Evolutionary conservation across 2,329 filamentous ascomycete species (phyloP), one percentile per base, ranked within the genome.

Genomic region (Pestalotiopsis sp.): DNA sequence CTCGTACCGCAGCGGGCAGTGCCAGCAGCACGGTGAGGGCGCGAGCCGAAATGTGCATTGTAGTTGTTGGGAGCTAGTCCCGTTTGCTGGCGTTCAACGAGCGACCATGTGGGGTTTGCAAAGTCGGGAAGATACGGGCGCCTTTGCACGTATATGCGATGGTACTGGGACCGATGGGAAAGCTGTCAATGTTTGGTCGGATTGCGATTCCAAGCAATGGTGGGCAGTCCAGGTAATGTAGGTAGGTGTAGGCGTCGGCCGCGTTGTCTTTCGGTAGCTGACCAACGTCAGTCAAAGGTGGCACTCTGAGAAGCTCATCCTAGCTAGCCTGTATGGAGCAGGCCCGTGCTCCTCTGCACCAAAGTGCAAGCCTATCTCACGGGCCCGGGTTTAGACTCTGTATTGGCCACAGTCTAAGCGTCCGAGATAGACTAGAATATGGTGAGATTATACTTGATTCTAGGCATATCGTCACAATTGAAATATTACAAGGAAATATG

Each of bases 1-100:
- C 93, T 76, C 82, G 78, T 65, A 88, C 83, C 77, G 85, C 76
- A 74, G 84, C 78, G 73, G 83, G 83, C 75, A 90, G 79, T 49
- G 79, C 74, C 68, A 80, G 74, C 67, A 83, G 77, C 59, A 80
- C 57, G 61, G 77, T 77, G 38, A 79, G 72, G 49, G 74, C 68
- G 60, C 69, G 71, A 9, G 70, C 59, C 41, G 76, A 68, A 61
- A 78, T 58, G 71, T 75, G 71, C 77, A 78, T 79, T 27, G 27
- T 67, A 17, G 23, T 14, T 25, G 13, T 64, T 64, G 58, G 58
- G 58, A 61, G 58, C 58, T 61, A 31, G 58, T 36, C 58, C 58
- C 58, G 23, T 31, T 14, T 20, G 27, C 31, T 36, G 2, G 27
- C 7, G 12, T 14, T 61, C 27, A 31, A 61, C 4, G 11, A 31